Evolutionary conservation across 345 rosid genomes (phyloP).

Genomic region (Citrus sp.): DNA sequence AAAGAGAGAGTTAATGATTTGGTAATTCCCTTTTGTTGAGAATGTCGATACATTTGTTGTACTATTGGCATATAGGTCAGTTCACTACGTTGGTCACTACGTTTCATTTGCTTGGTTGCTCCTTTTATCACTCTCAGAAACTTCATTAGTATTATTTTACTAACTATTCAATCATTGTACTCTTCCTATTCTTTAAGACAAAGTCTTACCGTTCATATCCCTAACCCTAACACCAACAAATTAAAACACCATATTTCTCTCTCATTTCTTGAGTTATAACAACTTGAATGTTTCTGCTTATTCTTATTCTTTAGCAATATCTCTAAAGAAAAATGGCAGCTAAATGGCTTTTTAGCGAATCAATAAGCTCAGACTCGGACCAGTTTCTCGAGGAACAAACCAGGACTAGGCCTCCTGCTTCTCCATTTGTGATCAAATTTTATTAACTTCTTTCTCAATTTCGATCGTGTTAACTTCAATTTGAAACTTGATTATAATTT

Average conservation of each 20-base stretch:
- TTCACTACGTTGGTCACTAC: background rate
- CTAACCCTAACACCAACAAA: background rate
- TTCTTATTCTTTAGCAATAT: background rate
- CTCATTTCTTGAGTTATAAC: background rate
- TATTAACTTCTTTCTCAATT: no score
- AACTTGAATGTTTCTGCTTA: background rate
- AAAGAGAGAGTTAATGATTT: no score
- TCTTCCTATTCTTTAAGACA: background rate
- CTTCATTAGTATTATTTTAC: background rate
- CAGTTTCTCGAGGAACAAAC: constrained; percentile 49
- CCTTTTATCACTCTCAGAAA: constrained; percentile 38
- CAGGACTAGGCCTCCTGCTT: constrained; percentile 45
- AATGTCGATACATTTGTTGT: no score
- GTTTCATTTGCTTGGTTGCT: constrained; percentile 21
- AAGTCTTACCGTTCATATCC: background rate
- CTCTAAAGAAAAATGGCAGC: constrained; percentile 44
- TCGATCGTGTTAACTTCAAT: background rate
- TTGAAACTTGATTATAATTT: no score
- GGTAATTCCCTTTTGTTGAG: no score
- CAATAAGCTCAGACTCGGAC: constrained; percentile 29
- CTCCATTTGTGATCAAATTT: constrained; percentile 46
- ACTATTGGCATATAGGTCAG: no score
- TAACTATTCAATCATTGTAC: background rate
- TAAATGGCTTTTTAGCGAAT: constrained; percentile 43
- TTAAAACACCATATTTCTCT: background rate